Conservation (phyloP, 2,329 filamentous ascomycete genomes). For the Aspergillus eucalypticola region DNA sequence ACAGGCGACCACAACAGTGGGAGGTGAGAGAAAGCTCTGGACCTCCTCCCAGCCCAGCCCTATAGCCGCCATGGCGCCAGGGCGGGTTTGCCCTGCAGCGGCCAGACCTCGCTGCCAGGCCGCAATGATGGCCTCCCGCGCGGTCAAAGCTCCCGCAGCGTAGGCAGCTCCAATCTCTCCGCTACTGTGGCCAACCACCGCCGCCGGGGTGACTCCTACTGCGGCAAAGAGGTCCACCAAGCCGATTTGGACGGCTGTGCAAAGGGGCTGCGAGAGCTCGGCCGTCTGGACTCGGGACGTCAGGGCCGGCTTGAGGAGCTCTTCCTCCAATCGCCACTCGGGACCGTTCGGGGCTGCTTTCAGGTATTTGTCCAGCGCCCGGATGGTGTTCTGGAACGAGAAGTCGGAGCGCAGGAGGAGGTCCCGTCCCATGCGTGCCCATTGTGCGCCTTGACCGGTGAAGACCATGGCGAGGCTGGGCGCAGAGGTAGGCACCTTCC, state of each 20-base stretch:
- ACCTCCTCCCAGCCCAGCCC: constrained; percentile 14
- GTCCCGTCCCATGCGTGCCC: constrained; percentile 20
- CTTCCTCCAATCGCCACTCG: neutral
- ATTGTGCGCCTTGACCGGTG: constrained; percentile 26
- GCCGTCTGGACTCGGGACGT: neutral
- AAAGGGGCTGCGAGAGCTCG: constrained; percentile 21
- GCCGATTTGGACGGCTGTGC: constrained; percentile 22
- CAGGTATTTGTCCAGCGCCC: neutral
- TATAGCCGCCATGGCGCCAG: constrained; percentile 16
- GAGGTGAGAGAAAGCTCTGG: neutral
- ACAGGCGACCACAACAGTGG: constrained; percentile 18
- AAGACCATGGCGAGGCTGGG: constrained; percentile 19
- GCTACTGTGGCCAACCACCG: constrained; percentile 24
- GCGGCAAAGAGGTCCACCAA: constrained; percentile 15
- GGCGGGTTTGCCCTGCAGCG: constrained; percentile 10
- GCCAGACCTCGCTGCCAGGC: constrained; percentile 23
- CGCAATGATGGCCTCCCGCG: constrained; percentile 15
- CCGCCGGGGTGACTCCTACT: constrained; percentile 10
- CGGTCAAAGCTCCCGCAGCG: constrained; percentile 11
- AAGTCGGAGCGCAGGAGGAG: constrained; percentile 1
- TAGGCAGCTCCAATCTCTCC: constrained; percentile 27
- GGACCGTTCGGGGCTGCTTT: neutral
- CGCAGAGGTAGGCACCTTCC: neutral
- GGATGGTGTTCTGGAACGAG: constrained; percentile 9
- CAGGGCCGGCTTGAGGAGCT: neutral